phyloP scores from a whole-genome alignment of 257 asterid species.

The Solanum chilense region DNA sequence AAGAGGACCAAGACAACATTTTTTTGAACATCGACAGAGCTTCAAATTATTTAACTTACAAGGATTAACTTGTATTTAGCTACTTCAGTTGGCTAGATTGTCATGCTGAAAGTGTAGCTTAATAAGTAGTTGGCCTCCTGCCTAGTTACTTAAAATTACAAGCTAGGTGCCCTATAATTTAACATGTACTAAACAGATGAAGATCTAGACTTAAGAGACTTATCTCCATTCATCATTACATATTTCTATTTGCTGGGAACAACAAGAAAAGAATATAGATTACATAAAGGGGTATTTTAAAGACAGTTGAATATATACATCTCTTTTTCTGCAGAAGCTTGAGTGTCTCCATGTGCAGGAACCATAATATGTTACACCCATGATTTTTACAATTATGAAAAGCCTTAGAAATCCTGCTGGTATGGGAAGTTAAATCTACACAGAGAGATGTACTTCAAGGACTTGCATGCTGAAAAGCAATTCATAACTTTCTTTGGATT shows the following conservation, averaged over 20 bases:
- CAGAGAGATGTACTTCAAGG: not conserved
- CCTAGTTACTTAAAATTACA: not conserved
- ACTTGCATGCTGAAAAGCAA: not conserved
- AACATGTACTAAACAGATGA: not conserved
- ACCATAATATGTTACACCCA: not conserved
- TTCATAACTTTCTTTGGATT: not conserved
- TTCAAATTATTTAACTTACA: not conserved
- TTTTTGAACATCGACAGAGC: not conserved
- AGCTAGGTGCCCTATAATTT: not conserved
- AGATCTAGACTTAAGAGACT: not conserved
- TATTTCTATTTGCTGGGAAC: not conserved
- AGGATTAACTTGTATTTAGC: not conserved
- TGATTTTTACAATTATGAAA: not conserved
- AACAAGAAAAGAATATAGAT: not conserved
- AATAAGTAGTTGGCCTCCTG: not conserved
- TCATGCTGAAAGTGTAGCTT: not conserved
- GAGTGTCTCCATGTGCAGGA: not conserved
- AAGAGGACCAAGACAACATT: not conserved
- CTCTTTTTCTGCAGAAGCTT: not conserved
- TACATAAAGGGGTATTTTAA: not conserved
- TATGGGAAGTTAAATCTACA: not conserved
- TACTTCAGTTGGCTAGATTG: not conserved
- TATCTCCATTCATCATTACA: not conserved
- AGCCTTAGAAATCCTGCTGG: not conserved
- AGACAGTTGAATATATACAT: not conserved